A percentile compares a stretch with the other conserved stretches of the same genome.
phyloP scores from a whole-genome alignment of 2,329 filamentous ascomycete species.

The Stagonosporopsis vannaccii region DNA sequence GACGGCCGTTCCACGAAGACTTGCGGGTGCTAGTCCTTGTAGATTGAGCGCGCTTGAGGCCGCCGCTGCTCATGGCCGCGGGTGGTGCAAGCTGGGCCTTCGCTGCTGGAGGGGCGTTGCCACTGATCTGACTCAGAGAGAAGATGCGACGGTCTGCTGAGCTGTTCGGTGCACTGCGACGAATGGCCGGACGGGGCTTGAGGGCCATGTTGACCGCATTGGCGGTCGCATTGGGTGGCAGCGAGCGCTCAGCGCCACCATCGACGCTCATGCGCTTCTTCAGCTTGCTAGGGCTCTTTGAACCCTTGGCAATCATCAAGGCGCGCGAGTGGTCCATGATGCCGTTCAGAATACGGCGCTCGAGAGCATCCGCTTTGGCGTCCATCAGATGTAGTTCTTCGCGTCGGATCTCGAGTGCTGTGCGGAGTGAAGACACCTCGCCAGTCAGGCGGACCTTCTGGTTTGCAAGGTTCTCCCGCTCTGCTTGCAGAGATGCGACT shows the following conservation, averaged over 20 bases:
- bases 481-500: slow-evolving; percentile 66
- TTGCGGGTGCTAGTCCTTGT: slow-evolving; percentile 50
- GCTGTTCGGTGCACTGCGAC: slow-evolving; percentile 48
- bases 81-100: slow-evolving; percentile 48
- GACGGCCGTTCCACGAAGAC: slow-evolving; percentile 46
- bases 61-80: slow-evolving; percentile 49
- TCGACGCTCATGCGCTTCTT: slow-evolving; percentile 46
- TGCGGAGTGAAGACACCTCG: slow-evolving; percentile 90
- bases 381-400: slow-evolving; percentile 95
- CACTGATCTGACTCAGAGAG: slow-evolving; percentile 87
- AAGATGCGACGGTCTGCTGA: slow-evolving; percentile 74
- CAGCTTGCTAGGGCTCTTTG: slow-evolving; percentile 45
- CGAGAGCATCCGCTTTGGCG: slow-evolving; percentile 82
- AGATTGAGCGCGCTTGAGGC: slow-evolving; percentile 60
- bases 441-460: slow-evolving; percentile 83
- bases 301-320: slow-evolving; percentile 76
- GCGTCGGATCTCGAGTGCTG: slow-evolving; percentile 83
- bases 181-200: slow-evolving; percentile 56
- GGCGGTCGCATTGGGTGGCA: slow-evolving; percentile 45
- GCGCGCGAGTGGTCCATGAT: slow-evolving; percentile 96
- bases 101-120: slow-evolving; percentile 66
- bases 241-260: slow-evolving; percentile 43
- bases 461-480: slow-evolving; percentile 76
- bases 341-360: slow-evolving; percentile 91
- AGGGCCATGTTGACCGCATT: slow-evolving; percentile 55